Evolutionary conservation across 2,329 filamentous ascomycete genomes (phyloP).

Genomic region (Calonectria naviculata): DNA sequence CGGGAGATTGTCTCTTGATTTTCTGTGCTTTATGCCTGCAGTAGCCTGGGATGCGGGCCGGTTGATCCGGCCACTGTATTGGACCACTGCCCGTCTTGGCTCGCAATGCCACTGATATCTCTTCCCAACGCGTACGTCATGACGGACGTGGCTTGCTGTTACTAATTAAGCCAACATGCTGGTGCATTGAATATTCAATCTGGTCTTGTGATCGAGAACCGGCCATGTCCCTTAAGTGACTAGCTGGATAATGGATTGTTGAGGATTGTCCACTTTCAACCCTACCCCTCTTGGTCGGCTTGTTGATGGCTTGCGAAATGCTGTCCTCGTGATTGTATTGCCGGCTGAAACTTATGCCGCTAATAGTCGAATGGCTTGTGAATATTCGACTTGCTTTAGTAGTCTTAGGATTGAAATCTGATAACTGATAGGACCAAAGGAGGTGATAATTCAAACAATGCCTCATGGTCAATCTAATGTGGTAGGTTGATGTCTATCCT

Average conservation of each 20-base stretch:
- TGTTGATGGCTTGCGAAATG: neutral
- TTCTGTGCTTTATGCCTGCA: slow-evolving; percentile 1
- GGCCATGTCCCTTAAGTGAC: neutral
- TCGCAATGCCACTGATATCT: neutral
- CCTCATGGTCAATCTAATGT: neutral
- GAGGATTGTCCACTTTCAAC: neutral
- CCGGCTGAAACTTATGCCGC: neutral
- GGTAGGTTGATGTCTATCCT: neutral
- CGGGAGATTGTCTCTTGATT: neutral
- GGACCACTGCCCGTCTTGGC: neutral
- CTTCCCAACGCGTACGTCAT: neutral
- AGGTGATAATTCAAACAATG: neutral
- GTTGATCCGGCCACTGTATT: neutral
- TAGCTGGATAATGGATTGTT: neutral
- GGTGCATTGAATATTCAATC: neutral
- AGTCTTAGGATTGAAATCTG: neutral
- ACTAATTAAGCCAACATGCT: neutral
- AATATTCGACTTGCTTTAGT: neutral
- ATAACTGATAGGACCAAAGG: neutral
- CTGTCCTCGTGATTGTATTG: neutral
- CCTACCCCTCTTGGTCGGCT: neutral
- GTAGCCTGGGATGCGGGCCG: neutral
- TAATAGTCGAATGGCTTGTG: neutral
- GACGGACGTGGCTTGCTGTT: neutral
- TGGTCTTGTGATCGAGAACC: neutral